A percentile compares a stretch with the other conserved stretches of the same genome.
Conservation (phyloP, 805 yeast species). For the Suhomyces prunicola region DNA sequence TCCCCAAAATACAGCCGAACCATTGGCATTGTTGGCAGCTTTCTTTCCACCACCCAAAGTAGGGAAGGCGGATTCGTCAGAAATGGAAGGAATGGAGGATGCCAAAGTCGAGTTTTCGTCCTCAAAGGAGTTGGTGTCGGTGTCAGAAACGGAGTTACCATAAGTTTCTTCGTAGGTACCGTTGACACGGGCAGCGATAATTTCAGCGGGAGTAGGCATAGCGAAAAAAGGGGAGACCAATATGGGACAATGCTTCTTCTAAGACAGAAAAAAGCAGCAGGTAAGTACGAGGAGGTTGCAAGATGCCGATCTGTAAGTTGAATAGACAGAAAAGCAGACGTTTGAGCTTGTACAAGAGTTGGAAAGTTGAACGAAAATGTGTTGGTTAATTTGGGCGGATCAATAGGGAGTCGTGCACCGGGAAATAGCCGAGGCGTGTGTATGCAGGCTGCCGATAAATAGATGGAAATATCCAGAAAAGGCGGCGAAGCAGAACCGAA, state of each 20-base stretch:
- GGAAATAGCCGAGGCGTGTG: neutral
- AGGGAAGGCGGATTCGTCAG: constrained; percentile 62
- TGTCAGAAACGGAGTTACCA: constrained; percentile 11
- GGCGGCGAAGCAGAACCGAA: neutral
- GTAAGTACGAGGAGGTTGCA: neutral
- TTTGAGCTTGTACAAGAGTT: neutral
- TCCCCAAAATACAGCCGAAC: constrained; percentile 41
- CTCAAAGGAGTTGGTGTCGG: constrained; percentile 9
- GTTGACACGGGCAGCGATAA: constrained; percentile 44
- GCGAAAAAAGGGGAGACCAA: constrained; percentile 8
- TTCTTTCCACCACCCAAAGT: constrained; percentile 54
- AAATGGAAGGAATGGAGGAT: constrained; percentile 29
- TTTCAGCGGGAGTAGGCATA: constrained; percentile 48
- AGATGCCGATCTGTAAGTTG: neutral
- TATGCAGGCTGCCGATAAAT: neutral
- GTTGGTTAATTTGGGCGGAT: neutral
- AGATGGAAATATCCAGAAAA: neutral
- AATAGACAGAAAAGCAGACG: neutral
- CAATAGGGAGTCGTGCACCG: neutral
- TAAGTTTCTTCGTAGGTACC: constrained; percentile 17
- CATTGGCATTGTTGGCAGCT: constrained; percentile 20
- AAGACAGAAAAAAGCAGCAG: neutral
- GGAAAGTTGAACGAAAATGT: neutral
- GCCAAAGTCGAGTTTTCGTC: constrained; percentile 8
- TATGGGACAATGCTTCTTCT: constrained; percentile 5